These are phyloP conservation scores for Chlamydomonas sp. DNA, from an alignment of 139 green algal genomes.

Conservation along the genomic window DNA sequence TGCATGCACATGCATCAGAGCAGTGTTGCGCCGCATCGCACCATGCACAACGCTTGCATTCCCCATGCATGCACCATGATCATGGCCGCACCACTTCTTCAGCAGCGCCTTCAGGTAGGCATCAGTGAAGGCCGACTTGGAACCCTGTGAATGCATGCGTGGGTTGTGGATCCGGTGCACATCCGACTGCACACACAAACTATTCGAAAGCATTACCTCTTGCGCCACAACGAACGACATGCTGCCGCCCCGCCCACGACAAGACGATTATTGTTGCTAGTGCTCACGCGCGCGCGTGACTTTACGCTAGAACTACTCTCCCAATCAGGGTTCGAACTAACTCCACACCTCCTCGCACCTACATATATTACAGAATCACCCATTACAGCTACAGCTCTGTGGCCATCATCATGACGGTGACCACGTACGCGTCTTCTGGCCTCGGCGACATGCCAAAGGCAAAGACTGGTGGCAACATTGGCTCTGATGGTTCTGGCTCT, in stretches of 20 bases:
- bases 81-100: slow-evolving; percentile 32
- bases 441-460: no score
- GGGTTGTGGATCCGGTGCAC: not conserved
- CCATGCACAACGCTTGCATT: not conserved
- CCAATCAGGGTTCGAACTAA: no score
- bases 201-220: not conserved
- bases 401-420: not conserved
- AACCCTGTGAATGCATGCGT: slow-evolving; percentile 10
- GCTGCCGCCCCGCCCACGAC: not conserved
- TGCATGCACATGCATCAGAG: not conserved
- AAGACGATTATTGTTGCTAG: no score
- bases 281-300: no score
- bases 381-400: not conserved
- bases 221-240: not conserved
- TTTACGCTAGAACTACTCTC: no score
- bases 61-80: not conserved
- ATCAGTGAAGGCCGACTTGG: slow-evolving; percentile 16
- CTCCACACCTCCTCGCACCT: no score
- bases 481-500: no score
- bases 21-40: no score
- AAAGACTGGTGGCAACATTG: no score
- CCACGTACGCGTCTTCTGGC: not conserved
- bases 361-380: not conserved
- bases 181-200: not conserved
- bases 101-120: slow-evolving; percentile 33